A percentile compares a stretch with the other conserved stretches of the same genome.
These are phyloP conservation scores for Salix dunnii DNA, from an alignment of 345 rosid species.

Conservation along the genomic window DNA sequence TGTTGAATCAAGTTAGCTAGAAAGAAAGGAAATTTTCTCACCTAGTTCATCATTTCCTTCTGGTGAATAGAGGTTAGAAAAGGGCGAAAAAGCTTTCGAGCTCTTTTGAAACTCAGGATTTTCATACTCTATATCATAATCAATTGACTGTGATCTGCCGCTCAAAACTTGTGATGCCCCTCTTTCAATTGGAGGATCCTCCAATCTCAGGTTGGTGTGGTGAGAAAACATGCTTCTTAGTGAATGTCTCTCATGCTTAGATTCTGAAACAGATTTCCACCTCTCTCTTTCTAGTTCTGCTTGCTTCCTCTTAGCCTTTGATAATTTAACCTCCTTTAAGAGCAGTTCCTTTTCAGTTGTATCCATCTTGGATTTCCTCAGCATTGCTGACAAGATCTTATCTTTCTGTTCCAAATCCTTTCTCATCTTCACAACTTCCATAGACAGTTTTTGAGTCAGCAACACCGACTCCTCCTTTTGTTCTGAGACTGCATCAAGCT, in stretches of 20 bases:
- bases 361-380: constrained; percentile 75
- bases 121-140: constrained; percentile 33
- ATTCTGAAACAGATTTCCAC: constrained; percentile 51
- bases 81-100: constrained; percentile 33
- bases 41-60: constrained; percentile 44
- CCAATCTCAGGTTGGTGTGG: constrained; percentile 43
- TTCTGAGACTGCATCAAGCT: constrained; percentile 44
- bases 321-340: constrained; percentile 55
- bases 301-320: constrained; percentile 62
- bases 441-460: constrained; percentile 51
- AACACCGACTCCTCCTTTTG: constrained; percentile 55
- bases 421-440: constrained; percentile 54
- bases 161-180: constrained; percentile 34
- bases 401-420: constrained; percentile 83
- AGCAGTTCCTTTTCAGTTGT: constrained; percentile 64
- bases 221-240: constrained; percentile 63
- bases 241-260: constrained; percentile 64
- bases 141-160: constrained; percentile 32
- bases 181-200: constrained; percentile 32
- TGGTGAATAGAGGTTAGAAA: constrained; percentile 34
- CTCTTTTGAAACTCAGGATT: constrained; percentile 37
- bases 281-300: constrained; percentile 67
- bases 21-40: constrained; percentile 25
- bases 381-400: constrained; percentile 63
- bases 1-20: background rate